These are phyloP conservation scores for Heritiera littoralis DNA, from an alignment of 345 rosid species.

Conservation along the genomic window DNA sequence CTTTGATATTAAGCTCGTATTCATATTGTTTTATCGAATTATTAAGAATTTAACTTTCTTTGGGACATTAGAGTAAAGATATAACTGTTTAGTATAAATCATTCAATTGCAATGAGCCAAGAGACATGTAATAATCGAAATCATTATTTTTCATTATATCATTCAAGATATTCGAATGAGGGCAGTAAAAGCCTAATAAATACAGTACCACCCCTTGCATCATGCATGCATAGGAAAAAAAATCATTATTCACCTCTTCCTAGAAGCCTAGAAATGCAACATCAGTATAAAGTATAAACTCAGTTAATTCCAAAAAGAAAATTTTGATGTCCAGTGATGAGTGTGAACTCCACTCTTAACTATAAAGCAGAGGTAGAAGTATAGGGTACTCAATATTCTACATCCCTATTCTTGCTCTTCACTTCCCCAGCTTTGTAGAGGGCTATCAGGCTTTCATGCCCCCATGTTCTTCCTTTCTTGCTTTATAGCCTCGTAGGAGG, in stretches of 20 bases:
- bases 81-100: no score
- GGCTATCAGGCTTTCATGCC: constrained; percentile 18
- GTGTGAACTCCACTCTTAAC: background rate
- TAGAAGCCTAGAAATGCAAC: no score
- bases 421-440: background rate
- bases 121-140: background rate
- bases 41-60: no score
- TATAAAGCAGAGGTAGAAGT: background rate
- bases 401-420: background rate
- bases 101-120: background rate
- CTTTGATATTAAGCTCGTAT: no score
- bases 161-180: background rate
- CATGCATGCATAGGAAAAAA: background rate
- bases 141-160: background rate
- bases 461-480: constrained; percentile 58
- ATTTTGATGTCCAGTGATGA: background rate
- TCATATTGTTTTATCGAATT: no score
- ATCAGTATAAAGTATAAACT: background rate
- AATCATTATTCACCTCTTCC: background rate
- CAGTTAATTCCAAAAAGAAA: background rate
- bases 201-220: background rate
- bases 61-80: no score
- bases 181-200: background rate
- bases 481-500: constrained; percentile 87
- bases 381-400: background rate